Conservation (phyloP, 1,284 basidiomycete genomes). For the Schizopora paradoxa region DNA sequence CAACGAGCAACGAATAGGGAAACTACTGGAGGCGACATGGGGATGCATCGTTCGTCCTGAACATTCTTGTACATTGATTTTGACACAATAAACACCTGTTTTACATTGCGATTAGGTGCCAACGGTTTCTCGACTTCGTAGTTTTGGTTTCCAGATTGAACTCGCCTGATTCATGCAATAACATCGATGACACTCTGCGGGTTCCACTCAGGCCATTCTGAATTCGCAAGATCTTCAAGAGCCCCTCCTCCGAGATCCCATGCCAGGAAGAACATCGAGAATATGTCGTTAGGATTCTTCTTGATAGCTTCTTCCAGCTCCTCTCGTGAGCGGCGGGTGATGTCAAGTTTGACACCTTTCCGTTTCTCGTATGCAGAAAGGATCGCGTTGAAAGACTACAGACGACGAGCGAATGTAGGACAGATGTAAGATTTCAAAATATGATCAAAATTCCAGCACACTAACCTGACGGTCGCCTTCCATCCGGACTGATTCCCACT, state of each 20-base stretch:
- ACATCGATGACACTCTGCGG: conserved; percentile 11
- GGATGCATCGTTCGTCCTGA: no score
- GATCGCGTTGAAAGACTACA: conserved; percentile 9
- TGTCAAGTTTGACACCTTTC: background rate
- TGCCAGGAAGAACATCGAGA: background rate
- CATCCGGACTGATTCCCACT: conserved; percentile 30
- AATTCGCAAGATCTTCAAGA: conserved; percentile 11
- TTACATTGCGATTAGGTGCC: no score
- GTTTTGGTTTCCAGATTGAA: conserved; percentile 3
- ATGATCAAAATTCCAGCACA: background rate
- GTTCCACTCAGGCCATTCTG: conserved; percentile 11
- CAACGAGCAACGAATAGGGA: no score
- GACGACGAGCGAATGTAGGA: background rate
- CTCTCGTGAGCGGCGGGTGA: conserved; percentile 3
- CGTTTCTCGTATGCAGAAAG: background rate
- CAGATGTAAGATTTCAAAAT: no score
- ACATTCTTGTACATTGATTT: no score
- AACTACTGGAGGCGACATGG: no score
- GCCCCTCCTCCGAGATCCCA: conserved; percentile 4
- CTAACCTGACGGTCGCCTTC: conserved; percentile 31
- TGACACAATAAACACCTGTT: no score
- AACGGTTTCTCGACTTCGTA: no score
- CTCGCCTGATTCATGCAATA: background rate
- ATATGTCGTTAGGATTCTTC: conserved; percentile 9
- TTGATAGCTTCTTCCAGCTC: conserved; percentile 4